A percentile compares a stretch with the other conserved stretches of the same genome.
Conservation (phyloP, 2,329 filamentous ascomycete genomes). For the Sporothrix euskadiensis region DNA sequence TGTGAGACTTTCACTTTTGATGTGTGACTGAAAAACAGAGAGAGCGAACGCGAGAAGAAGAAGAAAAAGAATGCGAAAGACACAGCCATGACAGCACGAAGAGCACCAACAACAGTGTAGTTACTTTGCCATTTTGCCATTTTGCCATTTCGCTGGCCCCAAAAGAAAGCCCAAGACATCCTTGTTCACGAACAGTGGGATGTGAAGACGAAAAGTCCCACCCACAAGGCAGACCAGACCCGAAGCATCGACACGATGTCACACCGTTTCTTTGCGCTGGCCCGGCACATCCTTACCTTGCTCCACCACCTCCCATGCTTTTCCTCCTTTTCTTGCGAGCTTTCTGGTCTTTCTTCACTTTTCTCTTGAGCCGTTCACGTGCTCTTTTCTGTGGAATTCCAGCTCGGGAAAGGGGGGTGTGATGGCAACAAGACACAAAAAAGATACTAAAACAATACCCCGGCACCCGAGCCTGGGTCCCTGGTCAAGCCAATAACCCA, state of each 20-base stretch:
- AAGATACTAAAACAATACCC: neutral
- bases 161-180: neutral
- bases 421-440: neutral
- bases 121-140: neutral
- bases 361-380: neutral
- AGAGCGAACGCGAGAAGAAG: neutral
- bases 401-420: neutral
- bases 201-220: neutral
- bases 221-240: constrained; percentile 3
- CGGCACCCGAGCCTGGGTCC: neutral
- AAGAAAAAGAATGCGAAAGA: neutral
- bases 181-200: neutral
- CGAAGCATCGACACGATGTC: constrained; percentile 18
- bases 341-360: neutral
- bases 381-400: neutral
- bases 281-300: constrained; percentile 13
- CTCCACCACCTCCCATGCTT: neutral
- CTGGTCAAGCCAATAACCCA: neutral
- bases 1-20: neutral
- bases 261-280: constrained; percentile 12
- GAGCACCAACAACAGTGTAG: neutral
- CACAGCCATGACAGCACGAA: neutral
- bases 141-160: neutral
- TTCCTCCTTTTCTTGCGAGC: neutral
- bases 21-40: neutral